Percentiles rank a stretch among this genome's conserved stretches.
phyloP scores from a whole-genome alignment of 1,284 basidiomycete species.

The Wallemia hederae region DNA sequence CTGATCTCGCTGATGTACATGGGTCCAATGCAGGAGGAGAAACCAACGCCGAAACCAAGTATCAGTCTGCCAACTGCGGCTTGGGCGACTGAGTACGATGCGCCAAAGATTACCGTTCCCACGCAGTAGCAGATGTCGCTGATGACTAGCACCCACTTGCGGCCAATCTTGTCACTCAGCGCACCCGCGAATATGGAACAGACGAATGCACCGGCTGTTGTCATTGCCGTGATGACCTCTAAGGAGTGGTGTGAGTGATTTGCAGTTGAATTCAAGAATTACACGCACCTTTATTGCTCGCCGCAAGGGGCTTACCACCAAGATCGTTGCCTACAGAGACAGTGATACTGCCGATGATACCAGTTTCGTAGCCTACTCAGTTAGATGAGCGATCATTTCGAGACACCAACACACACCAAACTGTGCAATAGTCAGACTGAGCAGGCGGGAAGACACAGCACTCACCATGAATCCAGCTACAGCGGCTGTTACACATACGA shows the following conservation, averaged over 20 bases:
- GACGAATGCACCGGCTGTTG: constrained; percentile 23
- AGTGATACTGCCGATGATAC: background rate
- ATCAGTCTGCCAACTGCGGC: constrained; percentile 17
- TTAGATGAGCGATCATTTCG: background rate
- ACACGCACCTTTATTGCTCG: constrained; percentile 43
- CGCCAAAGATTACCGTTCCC: constrained; percentile 17
- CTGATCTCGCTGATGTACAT: constrained; percentile 18
- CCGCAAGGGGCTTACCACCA: constrained; percentile 26
- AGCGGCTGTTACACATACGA: background rate
- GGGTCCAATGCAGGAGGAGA: constrained; percentile 15
- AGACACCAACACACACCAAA: background rate
- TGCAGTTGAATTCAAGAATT: too few relatives aligned
- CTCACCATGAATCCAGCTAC: background rate
- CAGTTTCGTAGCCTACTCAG: background rate
- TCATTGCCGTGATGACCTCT: constrained; percentile 66
- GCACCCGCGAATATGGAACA: constrained; percentile 13
- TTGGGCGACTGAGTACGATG: constrained; percentile 13
- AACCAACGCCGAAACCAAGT: constrained; percentile 16
- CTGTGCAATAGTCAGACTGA: background rate
- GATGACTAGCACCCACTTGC: constrained; percentile 14
- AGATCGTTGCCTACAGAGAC: background rate
- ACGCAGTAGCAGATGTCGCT: constrained; percentile 12
- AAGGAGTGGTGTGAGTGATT: background rate
- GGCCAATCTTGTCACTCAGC: constrained; percentile 15
- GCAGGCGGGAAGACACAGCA: background rate